A percentile compares a stretch with the other conserved stretches of the same genome.
These are phyloP conservation scores for Lentinula lateritia DNA, from an alignment of 768 basidiomycete genomes.

Conservation along the genomic window DNA sequence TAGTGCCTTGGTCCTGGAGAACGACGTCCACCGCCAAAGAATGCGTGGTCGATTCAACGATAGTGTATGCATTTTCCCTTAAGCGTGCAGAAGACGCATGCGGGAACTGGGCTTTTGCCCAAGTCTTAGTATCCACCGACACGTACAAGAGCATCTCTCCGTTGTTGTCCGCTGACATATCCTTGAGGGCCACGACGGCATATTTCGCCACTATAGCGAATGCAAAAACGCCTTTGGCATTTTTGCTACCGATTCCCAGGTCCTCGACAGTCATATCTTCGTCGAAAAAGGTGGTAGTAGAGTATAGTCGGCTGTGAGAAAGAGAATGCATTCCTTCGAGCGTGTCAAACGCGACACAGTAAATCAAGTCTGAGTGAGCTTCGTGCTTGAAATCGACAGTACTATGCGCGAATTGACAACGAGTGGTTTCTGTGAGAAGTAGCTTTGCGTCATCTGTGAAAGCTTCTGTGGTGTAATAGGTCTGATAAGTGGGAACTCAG, in stretches of 20 bases:
- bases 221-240: slow-evolving; percentile 85
- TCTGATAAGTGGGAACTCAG: slow-evolving; percentile 37
- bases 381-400: slow-evolving; percentile 77
- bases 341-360: slow-evolving; percentile 85
- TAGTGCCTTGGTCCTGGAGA: slow-evolving; percentile 52
- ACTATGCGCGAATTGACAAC: slow-evolving; percentile 89
- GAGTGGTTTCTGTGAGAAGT: slow-evolving; percentile 65
- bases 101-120: slow-evolving; percentile 91
- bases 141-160: slow-evolving; percentile 87
- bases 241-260: slow-evolving; percentile 71
- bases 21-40: slow-evolving; percentile 94
- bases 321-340: slow-evolving; percentile 39
- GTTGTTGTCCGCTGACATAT: slow-evolving; percentile 43
- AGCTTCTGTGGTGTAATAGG: slow-evolving; percentile 83
- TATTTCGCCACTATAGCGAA: slow-evolving; percentile 92
- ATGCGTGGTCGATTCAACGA: slow-evolving; percentile 90
- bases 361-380: slow-evolving; percentile 71
- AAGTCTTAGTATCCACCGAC: slow-evolving; percentile 72
- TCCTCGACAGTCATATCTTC: slow-evolving; percentile 65
- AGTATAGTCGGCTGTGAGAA: slow-evolving; percentile 69
- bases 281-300: slow-evolving; percentile 81
- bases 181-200: slow-evolving; percentile 85
- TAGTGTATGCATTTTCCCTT: slow-evolving; percentile 91
- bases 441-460: slow-evolving; percentile 57
- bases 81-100: slow-evolving; percentile 77